phyloP scores from a whole-genome alignment of 306 rosid species.

The Astragalus glycyphyllos region DNA sequence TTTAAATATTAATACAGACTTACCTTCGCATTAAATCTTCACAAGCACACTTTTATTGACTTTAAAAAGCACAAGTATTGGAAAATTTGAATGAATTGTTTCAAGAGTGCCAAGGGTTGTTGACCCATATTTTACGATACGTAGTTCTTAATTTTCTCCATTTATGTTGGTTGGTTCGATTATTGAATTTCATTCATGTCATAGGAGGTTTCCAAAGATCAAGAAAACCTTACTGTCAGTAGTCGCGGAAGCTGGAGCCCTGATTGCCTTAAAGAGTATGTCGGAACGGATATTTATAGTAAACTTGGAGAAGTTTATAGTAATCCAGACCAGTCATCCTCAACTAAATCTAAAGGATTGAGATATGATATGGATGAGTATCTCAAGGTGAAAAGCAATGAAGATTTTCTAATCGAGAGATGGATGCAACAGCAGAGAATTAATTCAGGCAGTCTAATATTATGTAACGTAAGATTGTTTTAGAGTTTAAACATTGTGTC shows the following conservation, averaged over 20 bases:
- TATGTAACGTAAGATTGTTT: slow-evolving; percentile 63
- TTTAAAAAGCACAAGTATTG: too few species aligned
- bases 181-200: slow-evolving; percentile 37
- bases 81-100: neutral
- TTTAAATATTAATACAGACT: slow-evolving; percentile 7
- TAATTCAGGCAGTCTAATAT: slow-evolving; percentile 65
- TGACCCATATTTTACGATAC: slow-evolving; percentile 8
- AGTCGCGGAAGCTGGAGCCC: slow-evolving; percentile 97
- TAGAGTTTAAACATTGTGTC: slow-evolving; percentile 37
- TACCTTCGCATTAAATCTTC: neutral
- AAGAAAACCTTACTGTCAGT: slow-evolving; percentile 59
- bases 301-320: slow-evolving; percentile 50
- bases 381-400: slow-evolving; percentile 60
- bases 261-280: slow-evolving; percentile 50
- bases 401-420: slow-evolving; percentile 70
- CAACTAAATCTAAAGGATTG: slow-evolving; percentile 51
- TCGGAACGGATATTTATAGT: slow-evolving; percentile 52
- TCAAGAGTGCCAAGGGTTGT: neutral
- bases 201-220: slow-evolving; percentile 58
- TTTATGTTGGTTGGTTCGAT: neutral
- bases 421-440: slow-evolving; percentile 70
- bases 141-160: slow-evolving; percentile 26
- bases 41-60: neutral
- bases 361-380: slow-evolving; percentile 72
- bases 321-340: slow-evolving; percentile 40